Base-by-base conservation (phyloP, 2,329 filamentous ascomycete genomes). In the Phaeosphaeria sp. region DNA sequence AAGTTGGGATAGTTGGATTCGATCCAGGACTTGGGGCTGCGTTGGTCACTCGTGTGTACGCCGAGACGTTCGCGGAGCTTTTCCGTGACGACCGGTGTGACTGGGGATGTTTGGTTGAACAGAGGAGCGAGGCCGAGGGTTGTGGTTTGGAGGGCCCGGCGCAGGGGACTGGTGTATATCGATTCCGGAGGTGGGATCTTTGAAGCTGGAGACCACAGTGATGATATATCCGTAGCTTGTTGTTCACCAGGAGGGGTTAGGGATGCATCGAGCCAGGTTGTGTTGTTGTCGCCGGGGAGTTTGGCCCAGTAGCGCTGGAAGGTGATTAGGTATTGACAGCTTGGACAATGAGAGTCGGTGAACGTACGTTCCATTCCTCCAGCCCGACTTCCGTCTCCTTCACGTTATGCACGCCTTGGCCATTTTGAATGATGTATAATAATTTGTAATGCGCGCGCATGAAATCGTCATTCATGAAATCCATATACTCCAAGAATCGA, bases 361-460 rank as follows among this genome's bases (percentile, higher is more conserved):
- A 11, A 77, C 83, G 67, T 72, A 84, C 84, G 68, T 90, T 86
- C 87, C 87, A 90, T n/a, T 84, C 84, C 6, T 84, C 81, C 1
- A 86, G 89, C 30, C 87, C 87, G 63, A 88, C 89, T 67, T 80
- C 87, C 36, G 78, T 79, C 75, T 89, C 85, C 39, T 87, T 87
- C 9, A 85, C 83, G 65, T 87, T 87, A 71, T 87, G 83, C 39
- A 78, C 74, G 1, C 88, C 88, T 75, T 90, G 82, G n/a, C 89
- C 88, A 68, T 91, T 89, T 36, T 88, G 84, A 36, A 84, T 87
- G 72, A 89, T 79, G 72, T 86, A 87, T 33, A 91, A 69, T 7
- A 91, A 78, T 74, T 90, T 90, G 77, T 89, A 90, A 17, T 79
- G 74, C 7, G 81, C 80, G 47, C 78, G 78, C 6, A 73, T 70